Percentiles rank a stretch among this genome's conserved stretches.
phyloP scores from a whole-genome alignment of 176 grass and related monocot species.

The Carex parvula region DNA sequence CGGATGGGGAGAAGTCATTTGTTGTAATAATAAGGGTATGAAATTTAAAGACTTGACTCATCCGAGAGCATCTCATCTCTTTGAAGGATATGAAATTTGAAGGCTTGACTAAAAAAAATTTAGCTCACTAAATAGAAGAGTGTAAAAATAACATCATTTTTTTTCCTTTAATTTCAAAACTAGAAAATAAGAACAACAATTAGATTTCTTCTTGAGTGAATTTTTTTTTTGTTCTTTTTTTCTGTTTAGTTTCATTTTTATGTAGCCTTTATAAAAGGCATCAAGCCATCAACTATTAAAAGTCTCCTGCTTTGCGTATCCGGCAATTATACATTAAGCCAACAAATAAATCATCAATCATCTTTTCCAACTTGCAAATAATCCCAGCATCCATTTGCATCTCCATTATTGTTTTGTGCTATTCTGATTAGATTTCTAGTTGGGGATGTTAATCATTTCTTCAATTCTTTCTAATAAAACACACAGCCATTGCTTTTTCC shows the following conservation, averaged over 20 bases:
- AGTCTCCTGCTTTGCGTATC: background rate
- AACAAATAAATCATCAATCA: background rate
- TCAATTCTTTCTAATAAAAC: slow-evolving; percentile 2
- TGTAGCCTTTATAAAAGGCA: background rate
- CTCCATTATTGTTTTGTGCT: background rate
- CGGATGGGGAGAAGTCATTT: no score
- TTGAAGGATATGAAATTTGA: no score
- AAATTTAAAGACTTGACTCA: no score
- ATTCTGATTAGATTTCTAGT: background rate
- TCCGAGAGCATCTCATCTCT: no score
- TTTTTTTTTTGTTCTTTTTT: background rate
- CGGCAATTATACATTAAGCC: background rate
- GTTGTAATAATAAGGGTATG: no score
- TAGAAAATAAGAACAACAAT: no score
- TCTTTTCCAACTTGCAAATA: background rate
- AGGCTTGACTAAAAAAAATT: no score
- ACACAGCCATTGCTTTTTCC: slow-evolving; percentile 2
- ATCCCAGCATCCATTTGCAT: background rate
- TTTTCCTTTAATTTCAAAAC: no score
- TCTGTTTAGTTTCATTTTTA: background rate
- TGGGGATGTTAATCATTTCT: background rate
- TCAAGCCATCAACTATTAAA: background rate
- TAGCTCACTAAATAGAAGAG: no score
- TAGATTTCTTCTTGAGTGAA: background rate
- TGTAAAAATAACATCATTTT: no score